Evolutionary conservation across 2,329 filamentous ascomycete species (phyloP).

Genomic region (Calonectria pseudoreteaudii): DNA sequence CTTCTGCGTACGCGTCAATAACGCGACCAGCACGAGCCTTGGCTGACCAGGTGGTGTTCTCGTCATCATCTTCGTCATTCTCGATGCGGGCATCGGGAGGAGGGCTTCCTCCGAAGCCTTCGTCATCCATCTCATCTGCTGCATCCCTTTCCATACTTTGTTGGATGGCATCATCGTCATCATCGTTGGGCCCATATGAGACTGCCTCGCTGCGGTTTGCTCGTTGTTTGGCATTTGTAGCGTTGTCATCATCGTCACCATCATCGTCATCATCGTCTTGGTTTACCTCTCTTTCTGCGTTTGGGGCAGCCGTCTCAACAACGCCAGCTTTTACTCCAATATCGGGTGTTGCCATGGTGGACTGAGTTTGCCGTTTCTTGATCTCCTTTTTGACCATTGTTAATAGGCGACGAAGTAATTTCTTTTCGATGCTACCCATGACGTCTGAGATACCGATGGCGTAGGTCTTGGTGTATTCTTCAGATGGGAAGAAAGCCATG

Average conservation of each 20-base stretch:
- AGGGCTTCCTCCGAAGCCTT: slow-evolving; percentile 63
- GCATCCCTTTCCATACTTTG: slow-evolving; percentile 70
- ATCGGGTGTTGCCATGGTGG: slow-evolving; percentile 79
- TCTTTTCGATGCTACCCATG: slow-evolving; percentile 80
- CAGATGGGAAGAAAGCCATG: slow-evolving; percentile 84
- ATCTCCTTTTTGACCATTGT: slow-evolving; percentile 80
- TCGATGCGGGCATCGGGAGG: slow-evolving; percentile 54
- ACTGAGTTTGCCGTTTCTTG: slow-evolving; percentile 79
- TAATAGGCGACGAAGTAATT: slow-evolving; percentile 80
- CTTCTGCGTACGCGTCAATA: slow-evolving; percentile 71
- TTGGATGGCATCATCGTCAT: slow-evolving; percentile 85
- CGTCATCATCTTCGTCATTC: slow-evolving; percentile 51
- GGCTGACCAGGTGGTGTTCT: slow-evolving; percentile 50
- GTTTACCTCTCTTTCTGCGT: slow-evolving; percentile 48
- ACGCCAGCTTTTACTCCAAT: slow-evolving; percentile 69
- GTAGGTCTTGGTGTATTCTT: slow-evolving; percentile 88
- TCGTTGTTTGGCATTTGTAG: slow-evolving; percentile 77
- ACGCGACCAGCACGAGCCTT: slow-evolving; percentile 73
- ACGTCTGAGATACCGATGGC: slow-evolving; percentile 85
- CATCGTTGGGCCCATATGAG: slow-evolving; percentile 92
- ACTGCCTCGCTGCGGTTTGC: slow-evolving; percentile 84
- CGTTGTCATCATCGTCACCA: slow-evolving; percentile 82
- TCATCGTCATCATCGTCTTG: slow-evolving; percentile 64
- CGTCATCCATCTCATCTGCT: slow-evolving; percentile 67
- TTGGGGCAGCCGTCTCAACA: slow-evolving; percentile 61